phyloP scores from a whole-genome alignment of 345 rosid genomes.

The Salix viminalis region DNA sequence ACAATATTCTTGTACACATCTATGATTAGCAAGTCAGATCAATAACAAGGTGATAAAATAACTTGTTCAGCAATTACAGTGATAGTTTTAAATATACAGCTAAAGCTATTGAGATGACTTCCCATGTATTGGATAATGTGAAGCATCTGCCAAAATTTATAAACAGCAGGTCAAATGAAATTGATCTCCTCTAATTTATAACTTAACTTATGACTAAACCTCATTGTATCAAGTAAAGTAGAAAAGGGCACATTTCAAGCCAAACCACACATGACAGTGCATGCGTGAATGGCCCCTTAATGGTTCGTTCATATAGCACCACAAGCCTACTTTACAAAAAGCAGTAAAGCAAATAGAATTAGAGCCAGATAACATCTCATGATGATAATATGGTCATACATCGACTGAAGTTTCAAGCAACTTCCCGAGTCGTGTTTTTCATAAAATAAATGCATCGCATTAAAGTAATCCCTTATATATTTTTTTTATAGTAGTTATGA shows the following conservation, averaged over 20 bases:
- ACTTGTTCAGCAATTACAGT: background rate
- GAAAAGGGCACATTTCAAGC: background rate
- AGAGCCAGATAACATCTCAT: background rate
- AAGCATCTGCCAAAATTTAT: background rate
- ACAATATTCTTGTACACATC: background rate
- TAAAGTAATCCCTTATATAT: background rate
- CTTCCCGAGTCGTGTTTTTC: background rate
- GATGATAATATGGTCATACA: background rate
- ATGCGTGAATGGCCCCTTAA: background rate
- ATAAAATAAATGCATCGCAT: background rate
- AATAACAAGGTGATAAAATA: background rate
- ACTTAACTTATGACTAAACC: background rate
- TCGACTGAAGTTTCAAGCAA: background rate
- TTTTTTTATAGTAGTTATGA: background rate
- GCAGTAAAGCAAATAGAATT: background rate
- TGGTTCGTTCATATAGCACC: background rate
- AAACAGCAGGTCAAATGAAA: background rate
- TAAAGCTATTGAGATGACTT: background rate
- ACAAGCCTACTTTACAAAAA: background rate
- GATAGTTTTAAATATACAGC: background rate
- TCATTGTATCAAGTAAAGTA: background rate
- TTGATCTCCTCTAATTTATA: background rate
- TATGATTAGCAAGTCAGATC: background rate
- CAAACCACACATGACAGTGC: background rate
- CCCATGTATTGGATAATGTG: background rate